phyloP scores from a whole-genome alignment of 805 yeast genomes.

The Teunomyces gatunensis region DNA sequence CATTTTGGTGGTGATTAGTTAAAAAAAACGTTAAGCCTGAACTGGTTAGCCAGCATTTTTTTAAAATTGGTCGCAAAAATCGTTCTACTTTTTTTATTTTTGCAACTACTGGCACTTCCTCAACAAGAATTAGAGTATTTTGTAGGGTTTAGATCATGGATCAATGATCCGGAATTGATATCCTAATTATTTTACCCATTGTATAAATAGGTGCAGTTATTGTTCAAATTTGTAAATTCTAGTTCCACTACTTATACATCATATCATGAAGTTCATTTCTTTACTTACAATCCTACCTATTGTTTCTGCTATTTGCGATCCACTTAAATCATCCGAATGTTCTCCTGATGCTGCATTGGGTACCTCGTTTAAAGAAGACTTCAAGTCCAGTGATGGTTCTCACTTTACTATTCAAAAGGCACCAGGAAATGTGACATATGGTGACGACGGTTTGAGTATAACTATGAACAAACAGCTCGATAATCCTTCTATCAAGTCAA shows the following conservation, averaged over 20 bases:
- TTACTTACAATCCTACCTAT: neutral
- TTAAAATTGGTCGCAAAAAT: neutral
- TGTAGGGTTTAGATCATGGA: too few relatives aligned
- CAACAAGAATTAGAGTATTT: neutral
- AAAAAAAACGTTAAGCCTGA: neutral
- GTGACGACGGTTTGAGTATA: constrained; percentile 11
- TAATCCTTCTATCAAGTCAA: constrained; percentile 13
- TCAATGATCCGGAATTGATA: neutral
- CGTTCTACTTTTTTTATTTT: neutral
- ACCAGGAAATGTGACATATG: constrained; percentile 8
- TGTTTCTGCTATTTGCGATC: constrained; percentile 23
- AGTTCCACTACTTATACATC: neutral
- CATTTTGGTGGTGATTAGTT: too few relatives aligned
- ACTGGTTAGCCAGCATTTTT: neutral
- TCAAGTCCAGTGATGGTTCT: constrained; percentile 8
- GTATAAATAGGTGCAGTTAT: neutral
- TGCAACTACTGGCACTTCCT: neutral
- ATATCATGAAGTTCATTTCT: neutral
- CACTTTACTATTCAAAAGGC: constrained; percentile 10
- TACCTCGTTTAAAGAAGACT: constrained; percentile 28
- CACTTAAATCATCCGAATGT: constrained; percentile 23
- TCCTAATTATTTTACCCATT: neutral
- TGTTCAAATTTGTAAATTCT: neutral
- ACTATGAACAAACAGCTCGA: constrained; percentile 13
- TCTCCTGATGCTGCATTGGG: constrained; percentile 29